Evolutionary conservation across 345 rosid genomes (phyloP).

Genomic region (Eucalyptus leucophloia): DNA sequence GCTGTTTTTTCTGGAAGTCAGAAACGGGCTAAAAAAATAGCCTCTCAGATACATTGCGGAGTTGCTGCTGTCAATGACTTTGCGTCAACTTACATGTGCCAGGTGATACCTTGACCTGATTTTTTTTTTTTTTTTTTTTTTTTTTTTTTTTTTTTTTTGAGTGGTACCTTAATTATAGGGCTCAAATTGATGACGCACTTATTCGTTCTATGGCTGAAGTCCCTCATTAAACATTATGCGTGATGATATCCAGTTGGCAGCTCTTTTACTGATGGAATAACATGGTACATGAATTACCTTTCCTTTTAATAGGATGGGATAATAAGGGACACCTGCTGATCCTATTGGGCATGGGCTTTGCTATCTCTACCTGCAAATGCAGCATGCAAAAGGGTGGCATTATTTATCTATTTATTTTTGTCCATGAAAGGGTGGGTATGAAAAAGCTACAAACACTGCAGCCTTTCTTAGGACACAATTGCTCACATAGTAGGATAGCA

Average conservation of each 20-base stretch:
- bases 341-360: not conserved
- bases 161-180: not conserved
- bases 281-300: not conserved
- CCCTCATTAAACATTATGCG: not conserved
- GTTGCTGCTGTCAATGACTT: slow-evolving; percentile 93
- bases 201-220: not conserved
- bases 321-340: not conserved
- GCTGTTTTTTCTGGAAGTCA: slow-evolving; percentile 87
- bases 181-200: not conserved
- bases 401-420: too few species aligned
- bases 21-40: slow-evolving; percentile 63
- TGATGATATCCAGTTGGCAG: not conserved
- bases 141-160: not conserved
- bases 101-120: slow-evolving; percentile 24
- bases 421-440: not conserved
- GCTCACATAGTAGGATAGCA: not conserved
- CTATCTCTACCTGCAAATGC: not conserved
- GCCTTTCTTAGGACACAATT: not conserved
- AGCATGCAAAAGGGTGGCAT: not conserved
- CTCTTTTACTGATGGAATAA: not conserved
- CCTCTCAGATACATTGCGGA: slow-evolving; percentile 83
- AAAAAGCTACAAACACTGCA: not conserved
- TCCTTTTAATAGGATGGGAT: not conserved
- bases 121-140: not conserved
- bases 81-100: slow-evolving; percentile 88